A percentile compares a stretch with the other conserved stretches of the same genome.
Evolutionary conservation across 495 filamentous ascomycete species (phyloP).

Genomic region (Annulohypoxylon bovei): DNA sequence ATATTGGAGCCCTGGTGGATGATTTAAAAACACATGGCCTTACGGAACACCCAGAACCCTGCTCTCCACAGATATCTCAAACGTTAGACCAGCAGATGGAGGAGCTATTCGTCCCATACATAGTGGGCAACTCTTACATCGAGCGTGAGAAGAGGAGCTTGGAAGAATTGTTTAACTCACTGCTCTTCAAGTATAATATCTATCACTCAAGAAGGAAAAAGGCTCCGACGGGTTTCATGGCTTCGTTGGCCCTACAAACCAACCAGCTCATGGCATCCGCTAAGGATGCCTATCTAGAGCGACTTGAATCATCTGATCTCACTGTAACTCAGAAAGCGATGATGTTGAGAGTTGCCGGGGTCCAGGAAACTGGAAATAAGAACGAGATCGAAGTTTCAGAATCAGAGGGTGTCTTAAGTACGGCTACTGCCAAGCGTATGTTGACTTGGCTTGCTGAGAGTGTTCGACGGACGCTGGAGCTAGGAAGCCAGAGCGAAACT

Average conservation of each 20-base stretch:
- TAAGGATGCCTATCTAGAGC: conserved; percentile 83
- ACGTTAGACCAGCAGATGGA: conserved; percentile 95
- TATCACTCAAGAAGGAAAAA: conserved; percentile 90
- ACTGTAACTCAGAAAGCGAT: conserved; percentile 84
- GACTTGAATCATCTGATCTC: conserved; percentile 85
- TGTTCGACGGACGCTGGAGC: conserved; percentile 89
- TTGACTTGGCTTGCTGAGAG: conserved; percentile 97
- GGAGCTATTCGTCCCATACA: conserved; percentile 95
- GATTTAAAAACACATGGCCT: conserved; percentile 94
- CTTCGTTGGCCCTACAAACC: conserved; percentile 83
- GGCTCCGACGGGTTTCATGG: conserved; percentile 86
- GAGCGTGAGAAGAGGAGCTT: conserved; percentile 90
- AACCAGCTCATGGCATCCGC: conserved; percentile 84
- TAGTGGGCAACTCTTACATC: conserved; percentile 93
- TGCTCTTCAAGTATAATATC: conserved; percentile 94
- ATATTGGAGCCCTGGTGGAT: conserved; percentile 85
- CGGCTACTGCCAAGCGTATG: conserved; percentile 93
- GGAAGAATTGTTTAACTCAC: conserved; percentile 90
- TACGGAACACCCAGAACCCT: conserved; percentile 92
- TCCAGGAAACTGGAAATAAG: conserved; percentile 66
- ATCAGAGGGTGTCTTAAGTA: conserved; percentile 82
- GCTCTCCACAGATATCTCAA: conserved; percentile 84
- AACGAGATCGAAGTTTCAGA: conserved; percentile 90
- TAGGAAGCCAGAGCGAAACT: conserved; percentile 85
- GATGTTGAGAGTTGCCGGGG: conserved; percentile 83